phyloP scores from a whole-genome alignment of 768 basidiomycete genomes.

The Lepiota subincarnata region DNA sequence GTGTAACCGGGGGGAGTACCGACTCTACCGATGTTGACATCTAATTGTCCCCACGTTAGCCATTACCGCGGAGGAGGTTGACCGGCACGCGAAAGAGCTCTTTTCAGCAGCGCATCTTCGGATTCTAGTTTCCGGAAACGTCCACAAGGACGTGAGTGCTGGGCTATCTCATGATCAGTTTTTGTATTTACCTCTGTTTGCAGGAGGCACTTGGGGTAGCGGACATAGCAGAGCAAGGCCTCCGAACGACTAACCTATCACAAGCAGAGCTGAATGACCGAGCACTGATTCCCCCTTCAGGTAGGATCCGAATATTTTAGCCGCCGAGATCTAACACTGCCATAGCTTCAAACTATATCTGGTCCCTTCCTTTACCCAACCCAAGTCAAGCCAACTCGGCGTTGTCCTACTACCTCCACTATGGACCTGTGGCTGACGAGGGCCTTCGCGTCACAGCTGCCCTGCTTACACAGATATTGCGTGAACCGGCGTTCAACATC shows the following conservation, averaged over 20 bases:
- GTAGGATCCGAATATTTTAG: constrained; percentile 33
- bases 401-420: constrained; percentile 79
- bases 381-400: constrained; percentile 84
- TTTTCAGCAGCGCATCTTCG: constrained; percentile 65
- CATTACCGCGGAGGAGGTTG: constrained; percentile 67
- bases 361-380: constrained; percentile 68
- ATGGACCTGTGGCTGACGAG: constrained; percentile 65
- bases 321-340: neutral
- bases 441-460: constrained; percentile 60
- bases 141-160: constrained; percentile 69
- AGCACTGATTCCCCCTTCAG: constrained; percentile 63
- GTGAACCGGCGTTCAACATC: constrained; percentile 89
- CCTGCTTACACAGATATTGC: constrained; percentile 77
- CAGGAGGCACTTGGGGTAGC: constrained; percentile 78
- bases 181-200: constrained; percentile 8
- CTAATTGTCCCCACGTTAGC: constrained; percentile 37
- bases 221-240: constrained; percentile 63
- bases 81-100: constrained; percentile 53
- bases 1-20: constrained; percentile 22
- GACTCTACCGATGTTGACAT: neutral
- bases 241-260: constrained; percentile 53
- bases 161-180: neutral
- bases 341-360: constrained; percentile 67
- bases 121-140: constrained; percentile 79
- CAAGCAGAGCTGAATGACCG: constrained; percentile 50